These are phyloP conservation scores for Botrytis porri DNA, from an alignment of 2,329 filamentous ascomycete genomes.

Conservation along the genomic window DNA sequence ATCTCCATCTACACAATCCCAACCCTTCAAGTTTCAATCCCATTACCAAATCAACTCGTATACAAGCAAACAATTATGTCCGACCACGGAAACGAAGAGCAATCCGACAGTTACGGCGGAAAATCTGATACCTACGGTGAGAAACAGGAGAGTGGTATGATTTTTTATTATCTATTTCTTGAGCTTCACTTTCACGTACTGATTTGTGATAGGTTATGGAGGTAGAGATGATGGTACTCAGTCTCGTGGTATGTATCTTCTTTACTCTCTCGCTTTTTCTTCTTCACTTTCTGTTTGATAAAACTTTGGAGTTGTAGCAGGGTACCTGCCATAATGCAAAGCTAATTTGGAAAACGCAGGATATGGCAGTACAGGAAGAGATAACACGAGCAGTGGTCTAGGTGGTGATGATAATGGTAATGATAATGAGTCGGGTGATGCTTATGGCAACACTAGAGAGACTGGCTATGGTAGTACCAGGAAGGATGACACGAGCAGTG, in stretches of 20 bases:
- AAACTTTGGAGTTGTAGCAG: not conserved
- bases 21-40: not conserved
- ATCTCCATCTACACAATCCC: not conserved
- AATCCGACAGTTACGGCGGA: not conserved
- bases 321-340: not conserved
- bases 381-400: not conserved
- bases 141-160: conserved; percentile 5
- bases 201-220: not conserved
- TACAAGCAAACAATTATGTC: conserved; percentile 2
- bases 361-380: not conserved
- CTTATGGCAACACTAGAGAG: not conserved
- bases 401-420: not conserved
- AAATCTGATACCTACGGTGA: not conserved
- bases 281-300: not conserved
- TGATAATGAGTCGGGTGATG: not conserved
- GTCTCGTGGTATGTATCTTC: conserved; percentile 4
- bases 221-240: not conserved
- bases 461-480: not conserved
- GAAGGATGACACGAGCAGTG: not conserved
- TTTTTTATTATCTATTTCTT: not conserved
- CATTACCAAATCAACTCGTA: too few relatives aligned
- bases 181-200: not conserved
- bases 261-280: too few relatives aligned
- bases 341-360: not conserved
- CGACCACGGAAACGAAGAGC: conserved; percentile 7